A percentile compares a stretch with the other conserved stretches of the same genome.
These are phyloP conservation scores for Protomyces arabidopsidicola DNA, from an alignment of 1,139 yeast species.

Conservation along the genomic window DNA sequence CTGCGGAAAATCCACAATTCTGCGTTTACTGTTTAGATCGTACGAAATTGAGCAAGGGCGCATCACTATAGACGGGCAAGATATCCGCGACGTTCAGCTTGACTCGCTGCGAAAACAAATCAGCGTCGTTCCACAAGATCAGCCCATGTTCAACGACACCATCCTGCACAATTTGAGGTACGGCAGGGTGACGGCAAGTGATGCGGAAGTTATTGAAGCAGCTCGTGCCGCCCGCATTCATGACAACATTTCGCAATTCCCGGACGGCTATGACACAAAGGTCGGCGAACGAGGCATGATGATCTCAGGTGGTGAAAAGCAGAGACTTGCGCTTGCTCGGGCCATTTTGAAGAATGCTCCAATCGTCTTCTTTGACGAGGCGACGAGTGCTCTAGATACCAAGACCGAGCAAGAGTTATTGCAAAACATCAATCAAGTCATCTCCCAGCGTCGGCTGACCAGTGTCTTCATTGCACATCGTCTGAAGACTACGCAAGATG, in stretches of 20 bases:
- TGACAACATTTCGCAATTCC: slow-evolving; percentile 54
- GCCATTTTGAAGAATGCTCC: slow-evolving; percentile 78
- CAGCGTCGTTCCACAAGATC: slow-evolving; percentile 94
- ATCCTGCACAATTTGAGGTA: slow-evolving; percentile 81
- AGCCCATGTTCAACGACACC: slow-evolving; percentile 53
- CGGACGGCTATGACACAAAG: slow-evolving; percentile 75
- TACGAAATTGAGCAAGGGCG: slow-evolving; percentile 77
- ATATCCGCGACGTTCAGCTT: slow-evolving; percentile 65
- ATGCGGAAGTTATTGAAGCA: slow-evolving; percentile 63
- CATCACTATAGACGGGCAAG: slow-evolving; percentile 82
- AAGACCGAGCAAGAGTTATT: slow-evolving; percentile 81
- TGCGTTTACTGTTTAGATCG: slow-evolving; percentile 78
- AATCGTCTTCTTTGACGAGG: slow-evolving; percentile 92
- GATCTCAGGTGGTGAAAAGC: slow-evolving; percentile 99
- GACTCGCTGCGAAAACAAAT: slow-evolving; percentile 67
- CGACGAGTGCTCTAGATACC: slow-evolving; percentile 93
- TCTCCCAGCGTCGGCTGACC: slow-evolving; percentile 48
- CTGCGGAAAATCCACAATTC: slow-evolving; percentile 68
- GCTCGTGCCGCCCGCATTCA: slow-evolving; percentile 64
- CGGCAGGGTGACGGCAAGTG: slow-evolving; percentile 60
- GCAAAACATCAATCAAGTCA: slow-evolving; percentile 45
- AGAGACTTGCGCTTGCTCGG: slow-evolving; percentile 87
- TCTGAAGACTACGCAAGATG: slow-evolving; percentile 85
- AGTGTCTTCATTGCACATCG: slow-evolving; percentile 92
- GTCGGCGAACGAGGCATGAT: slow-evolving; percentile 99